Evolutionary conservation across 805 yeast species (phyloP), one percentile per base, ranked within the genome.

Genomic region (Millerozyma acaciae): DNA sequence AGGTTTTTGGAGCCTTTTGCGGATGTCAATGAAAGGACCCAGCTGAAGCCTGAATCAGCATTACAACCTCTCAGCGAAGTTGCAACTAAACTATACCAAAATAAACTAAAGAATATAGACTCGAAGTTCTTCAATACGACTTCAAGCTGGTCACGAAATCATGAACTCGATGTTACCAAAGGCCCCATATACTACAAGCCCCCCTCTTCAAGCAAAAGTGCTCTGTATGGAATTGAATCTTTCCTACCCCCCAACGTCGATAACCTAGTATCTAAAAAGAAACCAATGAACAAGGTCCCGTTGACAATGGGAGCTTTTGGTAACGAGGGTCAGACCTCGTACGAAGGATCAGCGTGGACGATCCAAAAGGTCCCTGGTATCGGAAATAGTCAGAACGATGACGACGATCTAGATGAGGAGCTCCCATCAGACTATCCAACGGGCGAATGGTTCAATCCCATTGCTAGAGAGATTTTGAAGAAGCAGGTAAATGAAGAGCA

Each of bases 401-500:
- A 35, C n/a, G 48, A 42, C n/a, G 31, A 21, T n/a, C 45, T 38
- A 12, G 37, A 37, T 16, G 35, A 33, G 21, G 38, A 33, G 10
- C 39, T 30, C 6, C 34, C 15, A 12, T 13, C 17, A 8, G 31
- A 21, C 9, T 16, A 20, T n/a, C 54, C 58, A 4, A 41, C 48
- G 13, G 55, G 60, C 3, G 64, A 60, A 19, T 62, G 71, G 70
- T 45, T 47, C 8, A 60, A 57, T 39, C 75, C 76, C 2, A 58
- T 67, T 29, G 62, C 74, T 37, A 54, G 52, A 30, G 51, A 61
- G 22, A 79, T 79, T 1, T 50, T 72, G 33, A 28, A 54, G 4
- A 46, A 79, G 21, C 74, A 72, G 38, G 57, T 63, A 2, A 67
- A 69, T 42, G 60, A 60, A 38, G 71, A 69, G 33, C 24, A 43